Base-by-base conservation (phyloP, 495 filamentous ascomycete genomes). In the Tuber melanosporum region DNA sequence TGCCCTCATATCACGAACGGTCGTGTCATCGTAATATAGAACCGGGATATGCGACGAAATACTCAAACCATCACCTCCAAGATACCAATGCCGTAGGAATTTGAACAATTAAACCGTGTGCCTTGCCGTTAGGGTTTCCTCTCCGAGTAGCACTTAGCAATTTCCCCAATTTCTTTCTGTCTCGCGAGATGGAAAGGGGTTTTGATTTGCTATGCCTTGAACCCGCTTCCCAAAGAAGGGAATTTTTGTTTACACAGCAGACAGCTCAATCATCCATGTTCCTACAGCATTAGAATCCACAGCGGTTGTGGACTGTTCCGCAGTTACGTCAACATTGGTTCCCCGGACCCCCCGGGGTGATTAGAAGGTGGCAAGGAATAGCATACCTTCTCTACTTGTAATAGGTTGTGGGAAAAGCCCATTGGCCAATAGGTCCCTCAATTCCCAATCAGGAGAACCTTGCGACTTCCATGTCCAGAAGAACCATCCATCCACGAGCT, bases 381-480 rank as follows among this genome's bases (percentile, higher is more conserved):
- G 44, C 70, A 72, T 79, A 80, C 78, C 77, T 26, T 66, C 26
- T 57, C 78, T 72, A 6, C 39, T 69, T 44, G 75, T 78, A 41
- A 83, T 62, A n/a, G 90, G 90, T 78, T 89, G 86, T 36, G 91
- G 90, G 84, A 92, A 91, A 62, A 92, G 74, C 0, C 89, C 90
- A 44, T 83, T 87, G 8, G 83, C 86, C 32, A 91, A 81, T 73
- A 90, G 87, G 84, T 88, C 88, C 85, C 90, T 86, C 88, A 96
- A 90, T 82, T 95, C 90, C 94, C 94, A 97, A 84, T 94, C 93
- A 0, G 94, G 94, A 43, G 93, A 89, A 57, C 88, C 91, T 79
- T 96, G 92, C n/a, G 90, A 93, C 86, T 93, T 94, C 89, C 92
- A 94, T 9, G 90, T 90, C 92, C 92, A 94, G 85, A 92, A 94